Percentiles rank a stretch among this genome's conserved stretches.
Conservation (phyloP, 2,329 filamentous ascomycete genomes). For the Cordyceps javanica region DNA sequence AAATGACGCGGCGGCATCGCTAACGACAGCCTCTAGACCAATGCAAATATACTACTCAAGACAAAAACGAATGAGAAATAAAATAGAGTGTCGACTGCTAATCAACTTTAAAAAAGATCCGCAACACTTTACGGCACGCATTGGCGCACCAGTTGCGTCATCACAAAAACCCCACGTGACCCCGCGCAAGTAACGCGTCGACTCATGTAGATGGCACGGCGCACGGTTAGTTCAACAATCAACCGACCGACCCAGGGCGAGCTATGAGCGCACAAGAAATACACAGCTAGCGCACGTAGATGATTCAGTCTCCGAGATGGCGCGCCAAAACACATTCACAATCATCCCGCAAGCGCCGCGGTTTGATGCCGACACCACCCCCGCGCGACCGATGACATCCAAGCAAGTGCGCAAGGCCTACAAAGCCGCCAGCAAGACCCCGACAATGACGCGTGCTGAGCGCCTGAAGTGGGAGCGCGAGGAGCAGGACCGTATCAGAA, state of each 20-base stretch:
- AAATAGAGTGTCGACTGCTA: no score
- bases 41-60: no score
- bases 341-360: conserved; percentile 31
- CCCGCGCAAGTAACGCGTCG: conserved; percentile 13
- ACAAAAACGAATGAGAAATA: no score
- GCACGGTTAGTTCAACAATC: background rate
- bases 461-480: conserved; percentile 32
- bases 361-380: conserved; percentile 14
- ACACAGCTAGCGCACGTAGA: background rate
- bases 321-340: conserved; percentile 38
- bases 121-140: no score
- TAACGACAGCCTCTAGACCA: no score
- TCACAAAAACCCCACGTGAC: conserved; percentile 10
- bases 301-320: conserved; percentile 22
- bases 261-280: background rate
- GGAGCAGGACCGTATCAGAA: conserved; percentile 50
- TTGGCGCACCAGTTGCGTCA: no score
- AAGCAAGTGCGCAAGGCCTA: conserved; percentile 36
- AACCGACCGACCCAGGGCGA: background rate
- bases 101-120: no score
- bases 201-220: background rate
- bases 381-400: conserved; percentile 33
- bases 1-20: no score
- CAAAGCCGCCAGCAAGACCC: conserved; percentile 26
- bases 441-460: conserved; percentile 36